Evolutionary conservation across 1,284 basidiomycete genomes (phyloP).

Genomic region (Rhodotorula mucilaginosa): DNA sequence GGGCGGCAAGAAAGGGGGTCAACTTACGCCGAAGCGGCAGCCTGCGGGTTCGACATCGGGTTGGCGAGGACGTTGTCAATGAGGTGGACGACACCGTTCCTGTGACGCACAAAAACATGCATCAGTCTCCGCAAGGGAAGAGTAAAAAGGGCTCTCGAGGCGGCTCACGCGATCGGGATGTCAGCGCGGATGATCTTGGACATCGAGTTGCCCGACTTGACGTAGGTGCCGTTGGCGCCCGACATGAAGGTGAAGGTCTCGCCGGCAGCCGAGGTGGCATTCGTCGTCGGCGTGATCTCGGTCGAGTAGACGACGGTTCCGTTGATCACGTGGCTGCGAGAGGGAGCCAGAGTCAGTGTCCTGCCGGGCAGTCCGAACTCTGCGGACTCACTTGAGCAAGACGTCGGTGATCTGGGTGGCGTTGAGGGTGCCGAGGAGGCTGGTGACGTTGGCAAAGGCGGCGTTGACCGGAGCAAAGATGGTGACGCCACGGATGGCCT

Average conservation of each 20-base stretch:
- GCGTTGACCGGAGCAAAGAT: slow-evolving; percentile 47
- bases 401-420: slow-evolving; percentile 33
- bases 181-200: slow-evolving; percentile 45
- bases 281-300: slow-evolving; percentile 36
- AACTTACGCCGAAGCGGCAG: slow-evolving; percentile 43
- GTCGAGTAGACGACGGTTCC: slow-evolving; percentile 47
- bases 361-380: not conserved
- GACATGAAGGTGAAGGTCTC: slow-evolving; percentile 45
- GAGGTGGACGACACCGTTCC: slow-evolving; percentile 47
- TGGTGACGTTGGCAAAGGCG: slow-evolving; percentile 39
- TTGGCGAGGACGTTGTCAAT: slow-evolving; percentile 47
- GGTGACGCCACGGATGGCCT: slow-evolving; percentile 45
- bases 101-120: not conserved
- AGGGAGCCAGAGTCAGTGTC: no score
- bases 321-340: slow-evolving; percentile 45
- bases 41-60: slow-evolving; percentile 45
- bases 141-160: not conserved
- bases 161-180: slow-evolving; percentile 28
- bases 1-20: not conserved
- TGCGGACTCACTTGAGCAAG: slow-evolving; percentile 36
- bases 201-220: slow-evolving; percentile 45
- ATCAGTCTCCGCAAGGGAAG: not conserved
- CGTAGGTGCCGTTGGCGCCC: slow-evolving; percentile 45
- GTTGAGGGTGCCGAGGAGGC: slow-evolving; percentile 28
- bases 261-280: slow-evolving; percentile 47